These are phyloP conservation scores for Rubus parviflorus DNA, from an alignment of 306 rosid genomes.

Conservation along the genomic window DNA sequence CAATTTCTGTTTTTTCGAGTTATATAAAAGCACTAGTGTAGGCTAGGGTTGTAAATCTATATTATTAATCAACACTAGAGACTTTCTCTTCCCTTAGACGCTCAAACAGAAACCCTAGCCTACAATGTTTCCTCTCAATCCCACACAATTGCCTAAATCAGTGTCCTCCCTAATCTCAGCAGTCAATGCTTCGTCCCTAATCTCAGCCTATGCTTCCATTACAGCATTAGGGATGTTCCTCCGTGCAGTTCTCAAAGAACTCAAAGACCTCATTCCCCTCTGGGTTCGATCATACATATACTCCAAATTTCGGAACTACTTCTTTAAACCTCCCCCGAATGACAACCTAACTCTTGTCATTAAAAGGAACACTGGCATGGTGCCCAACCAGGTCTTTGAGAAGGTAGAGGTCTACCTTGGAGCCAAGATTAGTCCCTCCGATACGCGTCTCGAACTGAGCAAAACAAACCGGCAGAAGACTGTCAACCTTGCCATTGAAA, in stretches of 20 bases:
- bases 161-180: constrained; percentile 38
- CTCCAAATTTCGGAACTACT: background rate
- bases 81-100: background rate
- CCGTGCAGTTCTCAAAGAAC: constrained; percentile 16
- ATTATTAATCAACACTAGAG: no score
- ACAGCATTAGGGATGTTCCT: constrained; percentile 37
- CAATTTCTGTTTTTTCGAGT: no score
- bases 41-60: no score
- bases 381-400: background rate
- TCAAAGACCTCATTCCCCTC: background rate
- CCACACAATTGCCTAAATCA: background rate
- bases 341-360: background rate
- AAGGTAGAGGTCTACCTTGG: background rate
- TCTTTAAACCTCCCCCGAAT: background rate
- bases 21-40: no score
- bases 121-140: background rate
- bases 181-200: background rate
- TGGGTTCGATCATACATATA: background rate
- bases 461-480: background rate
- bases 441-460: background rate
- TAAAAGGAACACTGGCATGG: background rate
- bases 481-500: background rate
- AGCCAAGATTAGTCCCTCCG: background rate
- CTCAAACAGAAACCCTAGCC: background rate
- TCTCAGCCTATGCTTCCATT: constrained; percentile 43